A percentile compares a stretch with the other conserved stretches of the same genome.
These are phyloP conservation scores for Parietichytrium sp. DNA, from an alignment of 108 stramenopile genomes.

Conservation along the genomic window DNA sequence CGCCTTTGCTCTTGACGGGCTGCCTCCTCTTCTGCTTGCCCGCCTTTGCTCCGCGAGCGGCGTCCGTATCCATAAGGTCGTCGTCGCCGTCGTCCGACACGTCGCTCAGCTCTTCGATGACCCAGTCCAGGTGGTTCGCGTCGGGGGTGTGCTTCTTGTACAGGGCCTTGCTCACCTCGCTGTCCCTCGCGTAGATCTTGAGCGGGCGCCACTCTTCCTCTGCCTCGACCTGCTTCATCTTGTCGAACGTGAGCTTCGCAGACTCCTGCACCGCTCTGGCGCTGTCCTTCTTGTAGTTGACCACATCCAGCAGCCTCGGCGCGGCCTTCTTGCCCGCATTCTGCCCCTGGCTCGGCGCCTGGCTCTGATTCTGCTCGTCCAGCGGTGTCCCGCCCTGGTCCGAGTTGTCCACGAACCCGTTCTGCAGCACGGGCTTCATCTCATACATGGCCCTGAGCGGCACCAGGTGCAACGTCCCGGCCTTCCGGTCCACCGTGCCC, in stretches of 20 bases:
- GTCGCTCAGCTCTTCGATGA: background rate
- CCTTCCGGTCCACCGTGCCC: background rate
- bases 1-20: background rate
- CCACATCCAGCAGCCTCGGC: background rate
- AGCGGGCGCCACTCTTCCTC: background rate
- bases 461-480: background rate
- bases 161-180: background rate
- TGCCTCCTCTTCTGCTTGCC: background rate
- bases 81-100: background rate
- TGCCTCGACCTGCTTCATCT: background rate
- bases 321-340: background rate
- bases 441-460: background rate
- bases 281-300: background rate
- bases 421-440: conserved; percentile 25
- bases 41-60: background rate
- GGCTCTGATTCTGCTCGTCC: background rate
- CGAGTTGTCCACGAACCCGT: background rate
- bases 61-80: background rate
- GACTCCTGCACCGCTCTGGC: too few species aligned
- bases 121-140: background rate
- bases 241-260: too few species aligned
- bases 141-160: background rate
- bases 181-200: background rate
- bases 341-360: background rate
- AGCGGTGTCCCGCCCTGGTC: background rate